Evolutionary conservation across 2,329 filamentous ascomycete genomes (phyloP).

Genomic region (Aspergillus sp.): DNA sequence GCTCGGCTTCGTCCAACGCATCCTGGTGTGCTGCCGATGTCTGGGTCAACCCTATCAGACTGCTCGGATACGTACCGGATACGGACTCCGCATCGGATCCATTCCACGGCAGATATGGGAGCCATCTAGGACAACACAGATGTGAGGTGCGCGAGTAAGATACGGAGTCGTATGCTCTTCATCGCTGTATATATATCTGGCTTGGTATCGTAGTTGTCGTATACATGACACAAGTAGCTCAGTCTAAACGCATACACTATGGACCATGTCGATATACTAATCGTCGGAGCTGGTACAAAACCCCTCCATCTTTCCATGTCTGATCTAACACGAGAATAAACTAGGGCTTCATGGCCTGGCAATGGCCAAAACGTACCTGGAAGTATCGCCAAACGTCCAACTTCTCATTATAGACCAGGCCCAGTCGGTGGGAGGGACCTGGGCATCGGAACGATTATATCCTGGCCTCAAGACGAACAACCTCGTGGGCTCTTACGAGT

Average conservation of each 20-base stretch:
- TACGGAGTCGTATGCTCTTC: no score
- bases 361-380: constrained; percentile 59
- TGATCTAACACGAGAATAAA: background rate
- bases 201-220: no score
- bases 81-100: background rate
- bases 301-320: background rate
- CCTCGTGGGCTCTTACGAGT: constrained; percentile 69
- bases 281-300: constrained; percentile 1
- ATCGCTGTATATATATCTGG: no score
- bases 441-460: constrained; percentile 64
- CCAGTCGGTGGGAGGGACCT: constrained; percentile 64
- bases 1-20: no score
- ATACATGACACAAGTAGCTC: background rate
- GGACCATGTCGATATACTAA: background rate
- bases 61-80: background rate
- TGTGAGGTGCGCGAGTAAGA: no score
- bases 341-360: constrained; percentile 47
- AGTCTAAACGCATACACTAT: background rate
- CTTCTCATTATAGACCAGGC: constrained; percentile 59
- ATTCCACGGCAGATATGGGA: no score
- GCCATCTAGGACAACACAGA: no score
- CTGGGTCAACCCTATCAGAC: background rate
- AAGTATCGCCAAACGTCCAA: constrained; percentile 55
- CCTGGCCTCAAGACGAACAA: constrained; percentile 72
- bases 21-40: no score